A percentile compares a stretch with the other conserved stretches of the same genome.
Conservation (phyloP, 352 stramenopile genomes). For the Globisporangium apiculatum region DNA sequence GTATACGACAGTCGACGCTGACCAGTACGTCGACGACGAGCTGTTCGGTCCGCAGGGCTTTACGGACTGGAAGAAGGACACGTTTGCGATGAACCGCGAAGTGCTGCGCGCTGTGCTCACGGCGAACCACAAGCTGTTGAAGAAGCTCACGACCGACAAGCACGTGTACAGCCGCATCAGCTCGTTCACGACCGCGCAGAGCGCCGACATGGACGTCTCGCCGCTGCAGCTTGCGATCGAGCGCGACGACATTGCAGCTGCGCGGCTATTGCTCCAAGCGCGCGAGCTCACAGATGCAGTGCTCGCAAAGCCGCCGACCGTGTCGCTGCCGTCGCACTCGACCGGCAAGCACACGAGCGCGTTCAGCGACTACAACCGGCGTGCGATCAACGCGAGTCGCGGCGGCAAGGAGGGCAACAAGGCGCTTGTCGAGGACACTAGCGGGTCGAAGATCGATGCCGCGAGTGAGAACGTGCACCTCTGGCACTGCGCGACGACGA, state of each 20-base stretch:
- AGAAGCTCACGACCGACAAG: constrained; percentile 49
- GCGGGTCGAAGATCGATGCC: neutral
- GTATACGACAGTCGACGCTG: constrained; percentile 32
- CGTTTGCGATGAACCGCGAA: constrained; percentile 45
- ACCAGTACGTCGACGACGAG: constrained; percentile 55
- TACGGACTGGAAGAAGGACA: constrained; percentile 32
- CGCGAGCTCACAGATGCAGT: constrained; percentile 30
- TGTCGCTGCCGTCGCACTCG: constrained; percentile 60
- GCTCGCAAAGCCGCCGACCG: constrained; percentile 36
- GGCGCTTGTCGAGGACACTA: constrained; percentile 44
- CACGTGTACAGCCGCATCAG: constrained; percentile 35
- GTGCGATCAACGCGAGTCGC: constrained; percentile 75
- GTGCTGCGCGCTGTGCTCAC: constrained; percentile 65
- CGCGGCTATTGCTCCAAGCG: constrained; percentile 36
- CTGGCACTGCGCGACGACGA: constrained; percentile 36
- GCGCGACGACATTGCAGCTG: constrained; percentile 40
- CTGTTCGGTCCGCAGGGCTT: constrained; percentile 40
- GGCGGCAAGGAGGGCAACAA: constrained; percentile 77
- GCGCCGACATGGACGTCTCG: constrained; percentile 34
- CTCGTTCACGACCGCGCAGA: constrained; percentile 37
- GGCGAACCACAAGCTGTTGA: constrained; percentile 62
- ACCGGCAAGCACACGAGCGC: constrained; percentile 71
- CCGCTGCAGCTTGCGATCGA: constrained; percentile 66
- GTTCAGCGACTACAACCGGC: constrained; percentile 78
- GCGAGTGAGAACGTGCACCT: constrained; percentile 17